Conservation (phyloP, 139 green algal species). For the Auxenochlorella pyrenoidosa region DNA sequence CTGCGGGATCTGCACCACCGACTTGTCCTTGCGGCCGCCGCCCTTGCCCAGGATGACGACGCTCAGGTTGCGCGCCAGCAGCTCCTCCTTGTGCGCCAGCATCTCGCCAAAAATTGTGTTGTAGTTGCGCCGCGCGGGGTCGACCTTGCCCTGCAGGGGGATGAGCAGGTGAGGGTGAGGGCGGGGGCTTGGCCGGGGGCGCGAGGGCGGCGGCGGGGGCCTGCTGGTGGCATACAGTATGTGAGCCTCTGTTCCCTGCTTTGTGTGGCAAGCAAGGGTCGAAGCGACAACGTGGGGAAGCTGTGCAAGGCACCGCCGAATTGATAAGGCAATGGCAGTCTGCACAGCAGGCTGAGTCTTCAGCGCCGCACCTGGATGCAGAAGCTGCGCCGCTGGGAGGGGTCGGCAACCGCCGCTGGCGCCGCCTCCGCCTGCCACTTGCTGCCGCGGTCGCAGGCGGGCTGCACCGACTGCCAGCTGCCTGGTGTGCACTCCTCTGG, state of each 20-base stretch:
- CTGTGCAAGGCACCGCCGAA: too few species aligned
- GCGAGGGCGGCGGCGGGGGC: too few species aligned
- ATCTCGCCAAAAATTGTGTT: slow-evolving; percentile 38
- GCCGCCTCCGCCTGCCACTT: neutral
- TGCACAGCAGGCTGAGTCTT: too few species aligned
- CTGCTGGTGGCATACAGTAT: too few species aligned
- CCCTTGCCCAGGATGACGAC: slow-evolving; percentile 44
- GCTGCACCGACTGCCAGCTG: slow-evolving; percentile 17
- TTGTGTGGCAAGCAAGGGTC: too few species aligned
- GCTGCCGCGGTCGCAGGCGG: slow-evolving; percentile 18
- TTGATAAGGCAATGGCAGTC: too few species aligned
- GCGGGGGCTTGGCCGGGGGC: too few species aligned
- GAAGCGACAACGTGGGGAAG: too few species aligned
- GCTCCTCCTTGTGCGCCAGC: neutral
- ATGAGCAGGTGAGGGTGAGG: neutral
- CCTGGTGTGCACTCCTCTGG: slow-evolving; percentile 40
- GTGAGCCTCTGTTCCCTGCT: too few species aligned
- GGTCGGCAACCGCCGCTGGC: slow-evolving; percentile 3
- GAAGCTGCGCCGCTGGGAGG: slow-evolving; percentile 8
- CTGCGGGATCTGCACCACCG: slow-evolving; percentile 23
- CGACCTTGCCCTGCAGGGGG: slow-evolving; percentile 44
- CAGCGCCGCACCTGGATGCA: slow-evolving; percentile 25
- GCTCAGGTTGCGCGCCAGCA: slow-evolving; percentile 31
- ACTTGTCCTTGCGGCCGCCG: neutral
- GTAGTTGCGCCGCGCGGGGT: slow-evolving; percentile 38